Conservation (phyloP, 1,284 basidiomycete species). For the Melampsora allii-populina region DNA sequence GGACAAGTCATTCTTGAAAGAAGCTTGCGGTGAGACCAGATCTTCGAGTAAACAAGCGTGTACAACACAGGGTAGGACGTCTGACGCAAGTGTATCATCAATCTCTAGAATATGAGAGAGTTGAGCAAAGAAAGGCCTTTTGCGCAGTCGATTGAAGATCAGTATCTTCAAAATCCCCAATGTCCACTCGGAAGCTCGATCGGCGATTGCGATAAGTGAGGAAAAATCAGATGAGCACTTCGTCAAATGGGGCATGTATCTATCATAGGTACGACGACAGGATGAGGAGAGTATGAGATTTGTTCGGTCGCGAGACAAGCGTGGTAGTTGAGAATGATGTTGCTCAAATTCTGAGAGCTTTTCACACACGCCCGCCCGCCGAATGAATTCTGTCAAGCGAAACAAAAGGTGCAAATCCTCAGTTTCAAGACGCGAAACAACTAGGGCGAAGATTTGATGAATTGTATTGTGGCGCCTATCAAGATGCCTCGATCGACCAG, state of each 20-base stretch:
- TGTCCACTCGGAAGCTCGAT: slow-evolving; percentile 22
- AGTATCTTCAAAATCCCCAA: slow-evolving; percentile 26
- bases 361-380: slow-evolving; percentile 7
- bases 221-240: slow-evolving; percentile 7
- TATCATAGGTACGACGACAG: background rate
- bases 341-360: background rate
- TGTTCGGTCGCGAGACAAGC: slow-evolving; percentile 8
- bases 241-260: background rate
- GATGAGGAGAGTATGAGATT: slow-evolving; percentile 5
- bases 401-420: slow-evolving; percentile 18
- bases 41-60: slow-evolving; percentile 62
- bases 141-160: slow-evolving; percentile 11
- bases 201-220: slow-evolving; percentile 1
- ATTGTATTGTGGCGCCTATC: slow-evolving; percentile 13
- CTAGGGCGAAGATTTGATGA: slow-evolving; percentile 23
- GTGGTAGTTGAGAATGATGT: slow-evolving; percentile 4
- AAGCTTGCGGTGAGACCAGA: slow-evolving; percentile 4
- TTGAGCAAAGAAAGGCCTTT: slow-evolving; percentile 61
- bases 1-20: background rate
- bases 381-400: slow-evolving; percentile 32
- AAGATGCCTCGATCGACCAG: background rate
- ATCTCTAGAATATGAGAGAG: slow-evolving; percentile 61
- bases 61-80: slow-evolving; percentile 70
- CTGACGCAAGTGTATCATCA: slow-evolving; percentile 62
- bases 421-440: slow-evolving; percentile 26